phyloP scores from a whole-genome alignment of 2,329 filamentous ascomycete species.

The Alternaria arbusti region DNA sequence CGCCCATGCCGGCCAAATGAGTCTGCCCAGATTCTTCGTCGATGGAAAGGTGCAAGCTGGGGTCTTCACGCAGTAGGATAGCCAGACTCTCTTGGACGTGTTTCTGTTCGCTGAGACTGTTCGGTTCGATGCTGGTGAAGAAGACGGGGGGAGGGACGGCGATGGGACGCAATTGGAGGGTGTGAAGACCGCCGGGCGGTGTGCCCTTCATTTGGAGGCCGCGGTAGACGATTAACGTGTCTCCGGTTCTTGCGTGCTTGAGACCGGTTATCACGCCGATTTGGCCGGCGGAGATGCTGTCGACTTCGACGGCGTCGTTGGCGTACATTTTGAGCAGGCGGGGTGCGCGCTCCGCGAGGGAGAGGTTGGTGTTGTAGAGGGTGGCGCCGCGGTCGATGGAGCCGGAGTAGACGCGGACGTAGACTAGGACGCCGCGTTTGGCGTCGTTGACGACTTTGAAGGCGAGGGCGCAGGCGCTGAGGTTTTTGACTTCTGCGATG shows the following conservation, averaged over 20 bases:
- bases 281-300: slow-evolving; percentile 80
- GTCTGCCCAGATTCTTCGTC: slow-evolving; percentile 94
- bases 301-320: slow-evolving; percentile 82
- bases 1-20: slow-evolving; percentile 93
- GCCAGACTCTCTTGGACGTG: slow-evolving; percentile 77
- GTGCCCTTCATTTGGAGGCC: slow-evolving; percentile 66
- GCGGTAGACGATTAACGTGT: slow-evolving; percentile 81
- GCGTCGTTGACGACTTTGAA: slow-evolving; percentile 96
- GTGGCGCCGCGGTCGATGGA: slow-evolving; percentile 73
- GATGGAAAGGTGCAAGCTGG: slow-evolving; percentile 81
- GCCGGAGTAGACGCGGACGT: slow-evolving; percentile 90
- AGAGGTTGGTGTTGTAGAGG: slow-evolving; percentile 87
- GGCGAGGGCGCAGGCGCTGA: slow-evolving; percentile 72
- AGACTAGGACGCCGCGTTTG: slow-evolving; percentile 85
- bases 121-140: slow-evolving; percentile 89
- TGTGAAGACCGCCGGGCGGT: slow-evolving; percentile 72
- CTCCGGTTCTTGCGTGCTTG: slow-evolving; percentile 90
- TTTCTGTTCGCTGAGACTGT: slow-evolving; percentile 79
- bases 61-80: slow-evolving; percentile 86
- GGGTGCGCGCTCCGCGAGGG: slow-evolving; percentile 78
- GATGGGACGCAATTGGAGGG: slow-evolving; percentile 84
- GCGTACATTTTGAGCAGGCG: slow-evolving; percentile 89
- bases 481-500: slow-evolving; percentile 60
- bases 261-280: slow-evolving; percentile 93
- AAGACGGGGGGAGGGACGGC: slow-evolving; percentile 92